These are phyloP conservation scores for Setaria italica DNA, from an alignment of 202 grass and related monocot genomes.

Conservation along the genomic window DNA sequence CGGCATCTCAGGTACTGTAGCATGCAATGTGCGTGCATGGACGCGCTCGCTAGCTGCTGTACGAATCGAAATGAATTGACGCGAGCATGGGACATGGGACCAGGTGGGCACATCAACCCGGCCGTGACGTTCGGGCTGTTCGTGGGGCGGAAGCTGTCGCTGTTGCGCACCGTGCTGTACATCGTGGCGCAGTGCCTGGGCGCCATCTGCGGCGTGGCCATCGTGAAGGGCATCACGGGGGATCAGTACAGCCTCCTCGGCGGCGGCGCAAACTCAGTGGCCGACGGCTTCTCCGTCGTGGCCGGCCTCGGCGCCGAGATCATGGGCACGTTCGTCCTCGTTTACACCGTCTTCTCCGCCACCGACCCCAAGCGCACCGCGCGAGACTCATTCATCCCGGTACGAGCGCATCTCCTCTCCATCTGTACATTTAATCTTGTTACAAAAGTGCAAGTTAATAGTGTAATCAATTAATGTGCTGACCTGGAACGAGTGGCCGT, in stretches of 20 bases:
- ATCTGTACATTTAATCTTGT: too few species aligned
- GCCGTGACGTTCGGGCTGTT: slow-evolving; percentile 75
- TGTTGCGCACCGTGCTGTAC: slow-evolving; percentile 57
- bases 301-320: slow-evolving; percentile 62
- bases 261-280: slow-evolving; percentile 60
- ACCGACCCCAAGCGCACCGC: slow-evolving; percentile 73
- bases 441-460: too few species aligned
- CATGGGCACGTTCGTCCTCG: slow-evolving; percentile 79
- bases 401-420: not conserved
- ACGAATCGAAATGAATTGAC: too few species aligned
- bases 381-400: slow-evolving; percentile 61
- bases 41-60: too few species aligned
- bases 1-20: slow-evolving; percentile 59
- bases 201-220: slow-evolving; percentile 73
- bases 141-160: slow-evolving; percentile 66
- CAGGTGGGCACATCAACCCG: slow-evolving; percentile 85
- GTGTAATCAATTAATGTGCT: not conserved
- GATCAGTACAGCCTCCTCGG: slow-evolving; percentile 9
- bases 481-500: not conserved
- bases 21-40: not conserved
- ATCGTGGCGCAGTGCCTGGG: slow-evolving; percentile 77
- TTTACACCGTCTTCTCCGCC: slow-evolving; percentile 67
- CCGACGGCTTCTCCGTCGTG: slow-evolving; percentile 26
- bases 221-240: slow-evolving; percentile 72
- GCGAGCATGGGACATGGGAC: too few species aligned